These are phyloP conservation scores for Sanghuangporus sanghuang DNA, from an alignment of 1,284 basidiomycete genomes.

Conservation along the genomic window DNA sequence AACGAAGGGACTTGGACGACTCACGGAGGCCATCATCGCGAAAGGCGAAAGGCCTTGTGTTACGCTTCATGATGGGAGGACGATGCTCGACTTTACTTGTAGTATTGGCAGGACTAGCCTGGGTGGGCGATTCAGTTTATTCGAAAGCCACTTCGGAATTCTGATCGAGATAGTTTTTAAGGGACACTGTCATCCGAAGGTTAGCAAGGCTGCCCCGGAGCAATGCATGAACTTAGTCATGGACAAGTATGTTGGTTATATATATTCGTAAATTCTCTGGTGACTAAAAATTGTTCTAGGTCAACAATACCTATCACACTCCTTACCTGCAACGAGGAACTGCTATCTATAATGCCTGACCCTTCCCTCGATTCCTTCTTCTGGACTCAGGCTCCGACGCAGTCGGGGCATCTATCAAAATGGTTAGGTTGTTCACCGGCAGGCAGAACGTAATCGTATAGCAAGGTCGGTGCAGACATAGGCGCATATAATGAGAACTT, in stretches of 20 bases:
- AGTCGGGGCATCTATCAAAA: slow-evolving; percentile 79
- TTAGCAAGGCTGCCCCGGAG: slow-evolving; percentile 81
- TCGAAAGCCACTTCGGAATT: slow-evolving; percentile 11
- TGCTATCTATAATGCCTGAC: slow-evolving; percentile 83
- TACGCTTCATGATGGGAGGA: slow-evolving; percentile 63
- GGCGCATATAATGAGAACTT: not conserved
- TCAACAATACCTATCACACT: slow-evolving; percentile 72
- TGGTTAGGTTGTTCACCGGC: slow-evolving; percentile 72
- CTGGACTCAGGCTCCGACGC: slow-evolving; percentile 94
- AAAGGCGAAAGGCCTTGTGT: slow-evolving; percentile 79
- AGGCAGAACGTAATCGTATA: slow-evolving; percentile 87
- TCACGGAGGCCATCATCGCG: slow-evolving; percentile 69
- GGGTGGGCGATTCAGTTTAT: slow-evolving; percentile 37
- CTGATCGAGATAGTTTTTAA: slow-evolving; percentile 26
- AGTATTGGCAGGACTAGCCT: slow-evolving; percentile 83
- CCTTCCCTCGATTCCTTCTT: slow-evolving; percentile 90
- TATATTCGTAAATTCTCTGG: not conserved
- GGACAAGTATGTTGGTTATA: slow-evolving; percentile 45
- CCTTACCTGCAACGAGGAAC: slow-evolving; percentile 68
- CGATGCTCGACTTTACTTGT: slow-evolving; percentile 78
- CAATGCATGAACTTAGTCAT: slow-evolving; percentile 84
- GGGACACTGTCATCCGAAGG: slow-evolving; percentile 86
- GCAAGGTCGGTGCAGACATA: slow-evolving; percentile 52
- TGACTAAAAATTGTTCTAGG: slow-evolving; percentile 37
- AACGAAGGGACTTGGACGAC: slow-evolving; percentile 61